Evolutionary conservation across 805 yeast species (phyloP).

Genomic region (Cyberlindnera suaveolens): DNA sequence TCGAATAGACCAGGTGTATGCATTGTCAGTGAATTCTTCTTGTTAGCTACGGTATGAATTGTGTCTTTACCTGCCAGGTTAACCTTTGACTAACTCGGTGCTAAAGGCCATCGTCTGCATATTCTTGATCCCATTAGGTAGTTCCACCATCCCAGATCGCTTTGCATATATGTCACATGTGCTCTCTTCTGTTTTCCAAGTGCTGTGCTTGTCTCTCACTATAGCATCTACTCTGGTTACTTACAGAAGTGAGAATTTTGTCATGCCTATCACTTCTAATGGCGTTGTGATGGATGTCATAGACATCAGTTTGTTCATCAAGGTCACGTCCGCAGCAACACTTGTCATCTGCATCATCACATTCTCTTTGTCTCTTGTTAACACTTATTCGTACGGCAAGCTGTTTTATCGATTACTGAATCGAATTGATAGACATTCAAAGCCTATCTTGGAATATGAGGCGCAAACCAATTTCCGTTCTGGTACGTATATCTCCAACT

Average conservation of each 20-base stretch:
- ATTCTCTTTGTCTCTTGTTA: neutral
- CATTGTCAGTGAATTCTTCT: constrained; percentile 3
- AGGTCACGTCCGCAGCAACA: neutral
- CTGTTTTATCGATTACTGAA: constrained; percentile 13
- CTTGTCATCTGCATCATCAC: constrained; percentile 1
- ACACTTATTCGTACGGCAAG: constrained; percentile 2
- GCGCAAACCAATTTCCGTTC: neutral
- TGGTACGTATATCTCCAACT: neutral
- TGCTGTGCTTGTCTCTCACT: neutral
- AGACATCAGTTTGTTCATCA: neutral
- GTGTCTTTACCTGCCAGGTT: neutral
- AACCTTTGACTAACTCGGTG: too few relatives aligned
- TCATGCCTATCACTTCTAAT: neutral
- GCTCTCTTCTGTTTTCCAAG: constrained; percentile 2
- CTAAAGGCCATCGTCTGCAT: constrained; percentile 3
- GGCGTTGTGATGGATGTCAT: neutral
- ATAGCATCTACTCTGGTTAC: neutral
- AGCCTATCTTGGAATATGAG: neutral
- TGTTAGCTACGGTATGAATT: constrained; percentile 5
- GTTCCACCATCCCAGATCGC: constrained; percentile 5
- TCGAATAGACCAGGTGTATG: constrained; percentile 16
- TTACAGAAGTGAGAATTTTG: neutral
- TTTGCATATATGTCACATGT: constrained; percentile 2
- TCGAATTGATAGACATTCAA: constrained; percentile 4
- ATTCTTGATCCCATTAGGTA: constrained; percentile 5